Evolutionary conservation across 164 flowering plant genomes (phyloP), one percentile per base, ranked within the genome.

Genomic region (Chloranthus sessilifolius): DNA sequence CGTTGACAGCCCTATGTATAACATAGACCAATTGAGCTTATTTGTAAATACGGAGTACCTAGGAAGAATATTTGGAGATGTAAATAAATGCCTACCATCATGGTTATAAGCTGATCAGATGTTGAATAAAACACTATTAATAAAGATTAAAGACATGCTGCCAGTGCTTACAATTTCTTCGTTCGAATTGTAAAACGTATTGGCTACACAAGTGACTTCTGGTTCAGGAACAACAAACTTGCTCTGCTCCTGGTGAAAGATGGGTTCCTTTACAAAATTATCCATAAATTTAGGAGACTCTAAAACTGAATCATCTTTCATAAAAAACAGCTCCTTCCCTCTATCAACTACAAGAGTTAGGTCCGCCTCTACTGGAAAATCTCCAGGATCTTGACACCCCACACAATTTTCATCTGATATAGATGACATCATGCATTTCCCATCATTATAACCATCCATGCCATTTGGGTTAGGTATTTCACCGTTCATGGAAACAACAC

Each of bases 161-260:
- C n/a, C 47, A 37, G 20, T 24, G 35, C 79, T 75, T 63, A 72
- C 87, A 54, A 54, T 53, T 48, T 67, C 66, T 56, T 60, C 68
- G 25, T 20, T 12, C 43, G 60, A 51, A 22, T 52, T 22, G 38
- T 58, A 58, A 20, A 26, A 50, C 52, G 44, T 22, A 15, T 31
- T 33, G 22, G 42, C 51, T 23, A 43, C 27, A 24, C 8, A 24
- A 10, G 47, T 28, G 37, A 44, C 36, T 61, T 42, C 51, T n/a
- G n/a, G n/a, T 55, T 47, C 44, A 28, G 57, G 29, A 56, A 34
- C 31, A 53, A 16, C 35, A 53, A 43, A 33, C 30, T 44, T 46
- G 43, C 40, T 53, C 20, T 54, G 58, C 39, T 57, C 67, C 43
- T 46, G 59, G 12, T 28, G 34, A 52, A 52, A 22, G 25, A 19